Conservation (phyloP, 345 rosid species). For the Balakata baccata region DNA sequence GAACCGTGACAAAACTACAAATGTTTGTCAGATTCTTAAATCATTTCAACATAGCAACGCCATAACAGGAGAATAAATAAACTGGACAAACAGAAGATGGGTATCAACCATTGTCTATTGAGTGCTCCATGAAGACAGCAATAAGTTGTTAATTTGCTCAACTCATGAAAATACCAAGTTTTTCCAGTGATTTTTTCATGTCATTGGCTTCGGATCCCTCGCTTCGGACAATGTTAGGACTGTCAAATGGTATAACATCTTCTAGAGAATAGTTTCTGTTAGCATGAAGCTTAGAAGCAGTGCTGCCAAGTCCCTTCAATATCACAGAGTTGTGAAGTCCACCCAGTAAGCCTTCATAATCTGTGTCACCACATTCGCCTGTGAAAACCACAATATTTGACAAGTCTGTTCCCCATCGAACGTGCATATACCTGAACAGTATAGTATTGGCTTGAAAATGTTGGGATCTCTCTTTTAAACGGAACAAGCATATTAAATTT, state of each 20-base stretch:
- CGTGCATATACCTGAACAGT: conserved; percentile 15
- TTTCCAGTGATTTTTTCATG: conserved; percentile 15
- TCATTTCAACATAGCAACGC: not conserved
- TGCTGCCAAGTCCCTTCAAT: conserved; percentile 21
- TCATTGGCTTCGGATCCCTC: conserved; percentile 1
- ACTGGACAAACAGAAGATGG: not conserved
- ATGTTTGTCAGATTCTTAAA: not conserved
- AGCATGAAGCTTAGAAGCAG: conserved; percentile 18
- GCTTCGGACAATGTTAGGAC: conserved; percentile 14
- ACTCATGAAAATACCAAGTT: conserved; percentile 17
- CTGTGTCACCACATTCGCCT: conserved; percentile 21
- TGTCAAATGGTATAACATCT: conserved; percentile 19
- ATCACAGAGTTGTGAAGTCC: conserved; percentile 20
- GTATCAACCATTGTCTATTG: not conserved
- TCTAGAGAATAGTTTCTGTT: conserved; percentile 17
- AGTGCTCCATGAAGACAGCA: not conserved
- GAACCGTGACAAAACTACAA: not conserved
- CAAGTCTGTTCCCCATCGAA: conserved; percentile 25
- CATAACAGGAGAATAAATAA: not conserved
- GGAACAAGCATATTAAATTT: too few relatives aligned
- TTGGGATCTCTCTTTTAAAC: not conserved
- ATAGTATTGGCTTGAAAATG: not conserved
- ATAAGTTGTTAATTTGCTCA: not conserved
- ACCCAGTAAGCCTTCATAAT: conserved; percentile 25
- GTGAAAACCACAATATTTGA: conserved; percentile 20